Evolutionary conservation across 345 rosid species (phyloP).

Genomic region (Noccaea caerulescens): DNA sequence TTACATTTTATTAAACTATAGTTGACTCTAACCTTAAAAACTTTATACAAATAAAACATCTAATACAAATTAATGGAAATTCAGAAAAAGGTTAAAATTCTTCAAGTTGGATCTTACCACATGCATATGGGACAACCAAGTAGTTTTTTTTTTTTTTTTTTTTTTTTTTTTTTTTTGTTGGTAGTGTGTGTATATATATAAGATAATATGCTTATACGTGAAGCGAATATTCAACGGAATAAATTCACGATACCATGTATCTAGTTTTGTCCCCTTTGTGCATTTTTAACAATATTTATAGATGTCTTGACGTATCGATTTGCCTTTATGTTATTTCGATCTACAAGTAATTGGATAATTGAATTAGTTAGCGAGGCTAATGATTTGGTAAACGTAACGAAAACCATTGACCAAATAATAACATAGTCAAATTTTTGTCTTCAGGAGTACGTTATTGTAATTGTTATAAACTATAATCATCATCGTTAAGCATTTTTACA

Average conservation of each 20-base stretch:
- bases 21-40: background rate
- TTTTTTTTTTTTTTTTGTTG: no score
- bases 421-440: background rate
- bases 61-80: background rate
- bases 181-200: background rate
- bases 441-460: slow-evolving; percentile 3
- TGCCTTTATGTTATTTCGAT: background rate
- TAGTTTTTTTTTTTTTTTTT: no score
- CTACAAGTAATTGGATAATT: slow-evolving; percentile 27
- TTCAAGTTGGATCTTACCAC: slow-evolving; percentile 23
- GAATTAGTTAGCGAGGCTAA: slow-evolving; percentile 25
- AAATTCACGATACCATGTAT: slow-evolving; percentile 19
- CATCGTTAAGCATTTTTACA: slow-evolving; percentile 7
- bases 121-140: slow-evolving; percentile 31
- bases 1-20: background rate
- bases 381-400: slow-evolving; percentile 28
- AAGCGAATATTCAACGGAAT: slow-evolving; percentile 43
- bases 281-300: slow-evolving; percentile 12
- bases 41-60: background rate
- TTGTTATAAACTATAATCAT: slow-evolving; percentile 17
- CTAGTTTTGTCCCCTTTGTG: background rate
- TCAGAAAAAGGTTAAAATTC: background rate
- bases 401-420: slow-evolving; percentile 16
- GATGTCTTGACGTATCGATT: slow-evolving; percentile 27
- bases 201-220: background rate